phyloP scores from a whole-genome alignment of 306 rosid genomes.

The Erythrophleum fordii region DNA sequence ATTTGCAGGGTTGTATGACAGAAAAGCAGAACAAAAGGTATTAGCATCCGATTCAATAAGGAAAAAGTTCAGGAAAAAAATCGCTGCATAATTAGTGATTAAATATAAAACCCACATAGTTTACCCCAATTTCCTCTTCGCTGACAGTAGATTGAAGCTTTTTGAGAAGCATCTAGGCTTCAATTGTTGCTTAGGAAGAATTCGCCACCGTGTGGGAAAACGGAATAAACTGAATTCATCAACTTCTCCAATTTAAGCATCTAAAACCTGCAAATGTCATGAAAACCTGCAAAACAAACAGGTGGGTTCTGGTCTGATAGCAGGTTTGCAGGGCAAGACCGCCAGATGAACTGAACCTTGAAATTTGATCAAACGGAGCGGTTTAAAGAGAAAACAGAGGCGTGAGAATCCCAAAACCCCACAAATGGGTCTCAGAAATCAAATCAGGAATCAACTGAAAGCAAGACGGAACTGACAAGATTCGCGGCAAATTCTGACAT shows the following conservation, averaged over 20 bases:
- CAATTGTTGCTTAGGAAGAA: not conserved
- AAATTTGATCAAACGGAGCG: not conserved
- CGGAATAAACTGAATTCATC: not conserved
- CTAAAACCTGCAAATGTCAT: not conserved
- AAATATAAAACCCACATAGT: not conserved
- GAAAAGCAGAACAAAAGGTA: not conserved
- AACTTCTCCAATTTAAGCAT: slow-evolving; percentile 6
- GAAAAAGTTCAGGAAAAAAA: not conserved
- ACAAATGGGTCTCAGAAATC: not conserved
- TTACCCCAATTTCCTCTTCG: slow-evolving; percentile 26
- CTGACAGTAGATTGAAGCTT: slow-evolving; percentile 27
- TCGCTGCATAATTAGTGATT: not conserved
- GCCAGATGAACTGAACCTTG: not conserved
- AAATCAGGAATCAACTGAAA: not conserved
- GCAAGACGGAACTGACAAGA: not conserved
- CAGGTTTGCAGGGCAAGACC: slow-evolving; percentile 26
- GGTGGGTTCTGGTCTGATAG: not conserved
- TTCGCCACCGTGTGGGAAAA: not conserved
- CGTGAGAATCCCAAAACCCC: slow-evolving; percentile 34
- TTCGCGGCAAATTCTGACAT: not conserved
- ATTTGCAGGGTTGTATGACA: not conserved
- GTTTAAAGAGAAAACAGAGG: not conserved
- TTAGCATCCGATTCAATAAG: not conserved
- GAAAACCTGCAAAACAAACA: not conserved
- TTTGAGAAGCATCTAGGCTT: not conserved